These are phyloP conservation scores for Chlorella sp. DNA, from an alignment of 139 green algal genomes.

Conservation along the genomic window DNA sequence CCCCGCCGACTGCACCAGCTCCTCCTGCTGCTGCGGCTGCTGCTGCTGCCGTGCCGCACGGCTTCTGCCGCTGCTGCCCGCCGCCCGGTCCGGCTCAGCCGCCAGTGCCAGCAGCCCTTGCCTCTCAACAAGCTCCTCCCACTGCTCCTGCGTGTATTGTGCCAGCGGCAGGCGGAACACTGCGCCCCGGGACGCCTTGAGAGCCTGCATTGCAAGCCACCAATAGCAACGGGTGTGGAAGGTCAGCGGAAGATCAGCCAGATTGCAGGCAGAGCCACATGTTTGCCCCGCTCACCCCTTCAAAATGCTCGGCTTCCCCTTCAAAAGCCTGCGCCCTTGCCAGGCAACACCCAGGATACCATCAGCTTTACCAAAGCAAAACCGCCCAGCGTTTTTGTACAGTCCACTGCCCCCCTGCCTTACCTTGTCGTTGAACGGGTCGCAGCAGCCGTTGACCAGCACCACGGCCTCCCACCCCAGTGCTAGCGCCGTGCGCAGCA, in stretches of 20 bases:
- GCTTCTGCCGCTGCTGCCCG: not conserved
- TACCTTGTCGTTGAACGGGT: slow-evolving; percentile 83
- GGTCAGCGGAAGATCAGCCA: too few species aligned
- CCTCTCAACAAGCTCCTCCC: slow-evolving; percentile 10
- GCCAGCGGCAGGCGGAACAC: slow-evolving; percentile 57
- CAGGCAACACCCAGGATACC: not conserved
- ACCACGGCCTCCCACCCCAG: slow-evolving; percentile 82
- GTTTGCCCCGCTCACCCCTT: too few species aligned
- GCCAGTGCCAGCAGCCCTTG: not conserved
- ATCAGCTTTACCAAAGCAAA: not conserved
- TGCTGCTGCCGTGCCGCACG: not conserved
- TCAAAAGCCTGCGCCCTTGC: too few species aligned
- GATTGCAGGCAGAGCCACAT: too few species aligned
- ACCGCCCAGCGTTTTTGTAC: not conserved
- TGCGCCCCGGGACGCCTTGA: slow-evolving; percentile 42
- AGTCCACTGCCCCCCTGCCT: slow-evolving; percentile 28
- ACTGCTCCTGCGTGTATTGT: slow-evolving; percentile 39
- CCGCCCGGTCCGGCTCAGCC: slow-evolving; percentile 2
- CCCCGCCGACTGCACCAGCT: not conserved
- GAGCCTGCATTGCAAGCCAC: not conserved
- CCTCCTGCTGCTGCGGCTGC: not conserved
- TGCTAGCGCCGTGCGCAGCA: slow-evolving; percentile 72
- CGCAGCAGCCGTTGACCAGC: slow-evolving; percentile 83
- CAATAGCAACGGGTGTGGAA: too few species aligned
- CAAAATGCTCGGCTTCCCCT: too few species aligned